phyloP scores from a whole-genome alignment of 176 grass and related monocot species.

The Stipa capillata region DNA sequence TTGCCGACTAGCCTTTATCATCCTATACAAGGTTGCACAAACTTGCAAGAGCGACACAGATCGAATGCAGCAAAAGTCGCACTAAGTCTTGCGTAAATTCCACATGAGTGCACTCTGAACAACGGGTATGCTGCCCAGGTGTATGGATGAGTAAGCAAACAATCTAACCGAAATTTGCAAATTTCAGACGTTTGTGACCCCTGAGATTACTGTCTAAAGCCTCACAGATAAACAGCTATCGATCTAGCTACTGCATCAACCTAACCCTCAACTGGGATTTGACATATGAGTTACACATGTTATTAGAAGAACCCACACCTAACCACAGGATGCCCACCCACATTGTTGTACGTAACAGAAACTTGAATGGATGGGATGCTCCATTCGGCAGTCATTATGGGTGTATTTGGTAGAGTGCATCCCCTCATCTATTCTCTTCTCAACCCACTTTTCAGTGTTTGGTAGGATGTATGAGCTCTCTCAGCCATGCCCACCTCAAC shows the following conservation, averaged over 20 bases:
- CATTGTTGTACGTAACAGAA: background rate
- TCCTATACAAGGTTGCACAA: background rate
- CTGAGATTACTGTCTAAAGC: too few relatives aligned
- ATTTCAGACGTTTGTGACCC: too few relatives aligned
- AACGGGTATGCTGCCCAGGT: background rate
- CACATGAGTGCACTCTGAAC: constrained; percentile 3
- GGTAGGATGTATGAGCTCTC: too few relatives aligned
- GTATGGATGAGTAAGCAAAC: background rate
- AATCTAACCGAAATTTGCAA: background rate
- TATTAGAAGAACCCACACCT: background rate
- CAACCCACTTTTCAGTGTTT: too few relatives aligned
- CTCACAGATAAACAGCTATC: background rate
- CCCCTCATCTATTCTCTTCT: too few relatives aligned
- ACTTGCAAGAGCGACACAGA: background rate
- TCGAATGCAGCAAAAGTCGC: background rate
- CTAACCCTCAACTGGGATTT: background rate
- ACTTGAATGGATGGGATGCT: background rate
- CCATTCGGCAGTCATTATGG: background rate
- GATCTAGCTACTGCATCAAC: background rate
- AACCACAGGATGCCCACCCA: background rate
- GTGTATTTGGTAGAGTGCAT: too few relatives aligned
- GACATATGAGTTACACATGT: background rate
- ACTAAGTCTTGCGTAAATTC: constrained; percentile 4
- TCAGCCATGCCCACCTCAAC: too few relatives aligned
- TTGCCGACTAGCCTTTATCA: background rate